phyloP scores from a whole-genome alignment of 805 yeast genomes.

The Cyberlindnera veronae region DNA sequence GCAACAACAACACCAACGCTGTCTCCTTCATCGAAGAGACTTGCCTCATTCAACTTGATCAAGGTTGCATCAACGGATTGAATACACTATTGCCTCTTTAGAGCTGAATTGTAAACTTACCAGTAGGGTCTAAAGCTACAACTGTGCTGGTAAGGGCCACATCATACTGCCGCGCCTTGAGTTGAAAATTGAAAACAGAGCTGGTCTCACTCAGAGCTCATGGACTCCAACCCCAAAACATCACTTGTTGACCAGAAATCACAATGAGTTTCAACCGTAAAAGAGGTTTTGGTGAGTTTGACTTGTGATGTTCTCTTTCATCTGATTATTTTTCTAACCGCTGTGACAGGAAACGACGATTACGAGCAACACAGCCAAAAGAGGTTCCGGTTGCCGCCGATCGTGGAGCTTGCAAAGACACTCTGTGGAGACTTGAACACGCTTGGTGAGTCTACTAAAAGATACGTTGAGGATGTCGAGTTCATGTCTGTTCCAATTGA shows the following conservation, averaged over 20 bases:
- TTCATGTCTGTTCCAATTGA: constrained; percentile 65
- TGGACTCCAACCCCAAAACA: not conserved
- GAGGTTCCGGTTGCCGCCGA: constrained; percentile 38
- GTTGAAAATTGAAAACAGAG: not conserved
- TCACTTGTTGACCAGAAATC: not conserved
- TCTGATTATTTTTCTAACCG: not conserved
- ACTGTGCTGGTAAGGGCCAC: not conserved
- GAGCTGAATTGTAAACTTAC: not conserved
- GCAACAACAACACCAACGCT: not conserved
- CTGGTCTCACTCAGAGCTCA: not conserved
- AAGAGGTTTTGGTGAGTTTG: constrained; percentile 29
- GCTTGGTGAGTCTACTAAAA: constrained; percentile 50
- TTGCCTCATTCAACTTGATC: constrained; percentile 17
- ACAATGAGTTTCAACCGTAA: constrained; percentile 27
- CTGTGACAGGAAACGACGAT: constrained; percentile 22
- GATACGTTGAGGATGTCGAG: constrained; percentile 58
- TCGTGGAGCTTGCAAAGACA: constrained; percentile 42
- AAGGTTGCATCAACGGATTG: constrained; percentile 10
- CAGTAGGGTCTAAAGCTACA: not conserved
- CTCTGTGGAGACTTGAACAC: constrained; percentile 51
- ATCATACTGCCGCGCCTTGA: not conserved
- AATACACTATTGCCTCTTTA: not conserved
- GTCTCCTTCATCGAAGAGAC: constrained; percentile 8
- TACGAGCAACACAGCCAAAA: constrained; percentile 24
- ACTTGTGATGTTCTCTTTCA: too few relatives aligned